Base-by-base conservation (phyloP, 768 basidiomycete species). In the Mycena capillaripes region DNA sequence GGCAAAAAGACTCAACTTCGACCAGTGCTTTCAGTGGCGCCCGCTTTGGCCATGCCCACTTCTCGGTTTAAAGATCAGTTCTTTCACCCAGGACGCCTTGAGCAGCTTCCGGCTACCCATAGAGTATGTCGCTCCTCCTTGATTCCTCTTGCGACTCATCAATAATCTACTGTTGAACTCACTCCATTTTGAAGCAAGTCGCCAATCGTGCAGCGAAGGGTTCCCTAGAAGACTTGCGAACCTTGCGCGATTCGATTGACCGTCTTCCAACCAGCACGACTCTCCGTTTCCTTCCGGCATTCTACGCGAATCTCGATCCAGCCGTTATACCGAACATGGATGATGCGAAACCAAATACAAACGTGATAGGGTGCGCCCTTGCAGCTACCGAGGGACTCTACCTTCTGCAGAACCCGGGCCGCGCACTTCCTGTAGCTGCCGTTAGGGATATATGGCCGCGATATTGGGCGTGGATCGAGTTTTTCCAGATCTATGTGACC, bases 281-380 rank as follows among this genome's bases (percentile, higher is more conserved):
- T 40, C 9, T 42, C 17, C 17, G 19, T 25, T 32, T 36, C 21
- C 30, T 62, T 10, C 46, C 61, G n/a, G 61, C 21, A 11, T 36
- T 62, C 29, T 62, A 62, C 34, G 29, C 23, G 19, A 62, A 62
- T 50, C 46, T 62, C 21, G 48, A 62, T 50, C 61, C 61, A 48
- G 29, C 61, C 30, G 14, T 44, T 5, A 62, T 62, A 32, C 61
- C 61, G 29, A 23, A n/a, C 21, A 21, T 50, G 8, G 25, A 44
- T 10, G 42, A 50, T 14, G 12, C 5, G 21, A 23, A 8, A 10
- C 17, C 4, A n/a, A n/a, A 10, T 27, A 62, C 29, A 7, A 6
- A 34, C 21, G 44, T 46, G 21, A 25, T 34, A 4, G 34, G 21
- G 10, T 27, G 61, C 29, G 61, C 61, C n/a, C 38, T 62, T 2